Evolutionary conservation across 805 yeast species (phyloP), one percentile per base, ranked within the genome.

Genomic region (Pichia occidentalis): DNA sequence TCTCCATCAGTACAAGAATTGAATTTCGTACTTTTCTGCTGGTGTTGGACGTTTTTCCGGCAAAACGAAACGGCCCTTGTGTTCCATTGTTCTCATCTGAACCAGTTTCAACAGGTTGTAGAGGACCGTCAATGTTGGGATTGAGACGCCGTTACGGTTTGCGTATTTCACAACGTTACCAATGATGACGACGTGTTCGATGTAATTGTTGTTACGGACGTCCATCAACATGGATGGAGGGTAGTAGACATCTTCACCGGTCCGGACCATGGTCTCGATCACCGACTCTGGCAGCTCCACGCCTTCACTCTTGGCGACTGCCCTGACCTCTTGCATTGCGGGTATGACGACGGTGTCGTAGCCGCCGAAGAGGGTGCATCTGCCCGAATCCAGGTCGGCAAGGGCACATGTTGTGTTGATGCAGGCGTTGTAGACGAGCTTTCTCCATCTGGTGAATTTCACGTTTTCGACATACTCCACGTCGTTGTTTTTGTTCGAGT

Each of bases 201-300:
- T 55, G 34, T 57, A 59, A 35, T 65, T 61, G 14, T 60, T 60
- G 40, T 67, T 62, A 40, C 65, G 50, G 18, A 58, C 52, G 44
- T 69, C 74, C 12, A 68, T 63, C 36, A 64, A 51, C 74, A 69
- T 69, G n/a, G 73, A 68, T 4, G 73, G 73, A 24, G 66, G 53
- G 43, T 65, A 69, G 53, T 61, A 58, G 27, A 48, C 56, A n/a
- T 59, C 59, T 26, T 59, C 67, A 42, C 59, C 64, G 23, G 64
- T 59, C 47, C 68, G 69, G 31, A 65, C 44, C 50, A 64, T 60
- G 39, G 43, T 46, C 11, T 70, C 63, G 40, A 70, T 71, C 12
- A 67, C 53, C 6, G 56, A 67, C 20, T 47, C 52, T 10, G 59
- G 61, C 24, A 69, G 42, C 1, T 51, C 54, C 10, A 64, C 60